Percentiles rank a stretch among this genome's conserved stretches.
Conservation (phyloP, 257 asterid genomes). For the Solanum peruvianum region DNA sequence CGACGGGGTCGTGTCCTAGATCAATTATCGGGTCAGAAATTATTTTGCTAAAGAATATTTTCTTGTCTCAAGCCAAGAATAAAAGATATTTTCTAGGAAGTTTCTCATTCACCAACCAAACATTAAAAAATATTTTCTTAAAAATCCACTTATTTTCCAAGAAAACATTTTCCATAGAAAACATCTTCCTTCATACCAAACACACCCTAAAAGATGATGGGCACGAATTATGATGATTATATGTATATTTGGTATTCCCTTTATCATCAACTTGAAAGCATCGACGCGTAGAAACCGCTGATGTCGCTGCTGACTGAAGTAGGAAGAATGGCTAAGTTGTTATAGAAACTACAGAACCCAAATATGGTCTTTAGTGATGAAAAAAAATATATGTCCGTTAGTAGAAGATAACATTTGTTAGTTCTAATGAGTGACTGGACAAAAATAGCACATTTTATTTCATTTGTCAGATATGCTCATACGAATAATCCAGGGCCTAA, state of each 20-base stretch:
- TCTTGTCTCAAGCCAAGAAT: no score
- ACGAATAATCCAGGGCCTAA: background rate
- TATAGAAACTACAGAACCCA: background rate
- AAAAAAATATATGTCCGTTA: background rate
- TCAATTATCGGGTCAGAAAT: no score
- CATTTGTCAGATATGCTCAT: background rate
- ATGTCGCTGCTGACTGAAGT: background rate
- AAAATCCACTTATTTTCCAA: no score
- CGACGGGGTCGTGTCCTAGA: no score
- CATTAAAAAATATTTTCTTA: no score
- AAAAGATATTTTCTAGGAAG: no score
- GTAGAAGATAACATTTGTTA: background rate
- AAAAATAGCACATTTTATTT: background rate
- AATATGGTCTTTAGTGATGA: background rate
- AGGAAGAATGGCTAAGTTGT: background rate
- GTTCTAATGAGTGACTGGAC: background rate
- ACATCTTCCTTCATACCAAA: no score
- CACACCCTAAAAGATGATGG: background rate
- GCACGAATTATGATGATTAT: background rate
- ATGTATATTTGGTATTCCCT: background rate
- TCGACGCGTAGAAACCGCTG: background rate
- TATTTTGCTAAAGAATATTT: no score
- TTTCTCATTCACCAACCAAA: no score
- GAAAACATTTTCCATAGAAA: no score
- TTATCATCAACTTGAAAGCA: background rate